phyloP scores from a whole-genome alignment of 2,329 filamentous ascomycete genomes.

The Trichoderma polysporum region DNA sequence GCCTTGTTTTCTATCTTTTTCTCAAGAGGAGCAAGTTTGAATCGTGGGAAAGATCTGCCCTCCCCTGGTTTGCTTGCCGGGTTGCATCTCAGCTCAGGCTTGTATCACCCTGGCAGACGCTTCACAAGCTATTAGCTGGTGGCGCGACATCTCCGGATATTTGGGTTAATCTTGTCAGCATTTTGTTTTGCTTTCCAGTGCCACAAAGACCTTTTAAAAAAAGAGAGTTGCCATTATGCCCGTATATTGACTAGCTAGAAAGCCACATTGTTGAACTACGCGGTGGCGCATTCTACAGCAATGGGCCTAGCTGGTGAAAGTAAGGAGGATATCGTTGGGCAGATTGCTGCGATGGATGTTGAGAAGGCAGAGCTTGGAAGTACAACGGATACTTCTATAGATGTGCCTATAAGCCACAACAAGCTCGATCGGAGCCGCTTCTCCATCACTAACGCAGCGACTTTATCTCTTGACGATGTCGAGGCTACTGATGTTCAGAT shows the following conservation, averaged over 20 bases:
- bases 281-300: not conserved
- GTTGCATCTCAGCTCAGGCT: not conserved
- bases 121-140: not conserved
- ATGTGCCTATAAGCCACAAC: constrained; percentile 22
- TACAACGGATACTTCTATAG: constrained; percentile 35
- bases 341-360: constrained; percentile 23
- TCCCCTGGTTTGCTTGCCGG: not conserved
- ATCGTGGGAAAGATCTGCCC: not conserved
- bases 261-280: not conserved
- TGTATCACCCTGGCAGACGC: not conserved
- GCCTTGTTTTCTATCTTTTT: not conserved
- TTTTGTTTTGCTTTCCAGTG: not conserved
- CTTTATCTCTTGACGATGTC: constrained; percentile 52
- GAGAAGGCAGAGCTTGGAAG: constrained; percentile 37
- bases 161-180: not conserved
- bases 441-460: constrained; percentile 36
- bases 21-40: not conserved
- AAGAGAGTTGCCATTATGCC: not conserved
- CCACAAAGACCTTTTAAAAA: not conserved
- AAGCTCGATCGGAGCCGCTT: constrained; percentile 27
- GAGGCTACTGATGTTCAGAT: constrained; percentile 55
- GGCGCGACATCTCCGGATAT: not conserved
- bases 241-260: not conserved
- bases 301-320: constrained; percentile 2
- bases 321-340: not conserved